A percentile compares a stretch with the other conserved stretches of the same genome.
Conservation (phyloP, 805 yeast species). For the Komagataella phaffii region DNA sequence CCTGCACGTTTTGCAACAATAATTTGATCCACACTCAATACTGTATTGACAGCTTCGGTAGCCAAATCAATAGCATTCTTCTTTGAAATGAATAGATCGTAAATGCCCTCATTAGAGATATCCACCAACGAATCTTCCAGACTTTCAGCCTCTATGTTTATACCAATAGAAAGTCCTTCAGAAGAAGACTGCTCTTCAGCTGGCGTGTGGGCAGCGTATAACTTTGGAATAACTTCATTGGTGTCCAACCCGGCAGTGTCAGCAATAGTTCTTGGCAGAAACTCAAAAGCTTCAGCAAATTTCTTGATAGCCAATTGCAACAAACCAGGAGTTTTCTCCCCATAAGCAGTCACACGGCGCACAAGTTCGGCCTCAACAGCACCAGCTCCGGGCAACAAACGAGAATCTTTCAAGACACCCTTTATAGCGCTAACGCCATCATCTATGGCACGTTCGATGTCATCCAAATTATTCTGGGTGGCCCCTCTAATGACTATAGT, state of each 20-base stretch:
- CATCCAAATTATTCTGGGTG: conserved; percentile 85
- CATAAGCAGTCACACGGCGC: conserved; percentile 64
- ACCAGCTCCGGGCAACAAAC: conserved; percentile 92
- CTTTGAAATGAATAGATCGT: conserved; percentile 71
- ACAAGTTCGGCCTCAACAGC: conserved; percentile 86
- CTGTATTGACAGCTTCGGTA: conserved; percentile 88
- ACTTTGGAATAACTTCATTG: conserved; percentile 75
- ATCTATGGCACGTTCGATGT: conserved; percentile 92
- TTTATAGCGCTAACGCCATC: conserved; percentile 92
- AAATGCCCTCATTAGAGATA: conserved; percentile 54
- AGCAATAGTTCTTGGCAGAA: conserved; percentile 81
- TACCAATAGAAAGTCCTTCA: conserved; percentile 26
- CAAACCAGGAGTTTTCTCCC: conserved; percentile 90
- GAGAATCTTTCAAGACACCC: conserved; percentile 71
- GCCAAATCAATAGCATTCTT: conserved; percentile 84
- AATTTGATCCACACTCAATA: conserved; percentile 88
- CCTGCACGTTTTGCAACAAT: conserved; percentile 99
- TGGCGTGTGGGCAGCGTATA: conserved; percentile 78
- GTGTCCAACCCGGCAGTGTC: conserved; percentile 92
- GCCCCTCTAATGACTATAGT: conserved; percentile 95
- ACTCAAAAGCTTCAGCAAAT: conserved; percentile 90
- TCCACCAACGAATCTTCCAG: conserved; percentile 53
- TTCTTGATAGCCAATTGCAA: conserved; percentile 88
- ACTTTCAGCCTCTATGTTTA: conserved; percentile 69
- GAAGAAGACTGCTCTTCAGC: conserved; percentile 16